Evolutionary conservation across 441 rosid genomes (phyloP), one percentile per base, ranked within the genome.

Genomic region (Croton laevigatus): DNA sequence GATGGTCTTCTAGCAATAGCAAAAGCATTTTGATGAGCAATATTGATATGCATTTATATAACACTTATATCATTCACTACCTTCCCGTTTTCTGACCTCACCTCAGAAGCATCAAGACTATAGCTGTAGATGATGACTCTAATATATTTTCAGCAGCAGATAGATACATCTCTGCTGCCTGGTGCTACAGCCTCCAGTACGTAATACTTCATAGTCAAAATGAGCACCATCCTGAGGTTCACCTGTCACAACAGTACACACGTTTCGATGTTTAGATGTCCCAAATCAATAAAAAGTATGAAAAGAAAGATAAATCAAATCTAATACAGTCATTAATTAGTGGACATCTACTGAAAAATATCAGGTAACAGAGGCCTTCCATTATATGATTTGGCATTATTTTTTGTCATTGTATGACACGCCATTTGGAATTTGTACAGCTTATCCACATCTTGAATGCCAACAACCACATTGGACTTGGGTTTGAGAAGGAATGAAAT

Each of bases 141-240:
- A 73, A 85, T 9, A 65, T 68, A 6, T 84, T 87, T 57, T 80
- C 87, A 32, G 65, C 68, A 65, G 78, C 67, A 12, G 68, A 71
- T 9, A 3, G 51, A 46, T 46, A 11, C 11, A 81, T 54, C 34
- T 81, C 83, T 8, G 79, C 83, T 88, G 44, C 44, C 44, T 40
- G 44, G 44, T 40, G 44, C 44, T 6, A 46, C 38, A 93, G 87
- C 84, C 97, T 86, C 97, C 93, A 91, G 75, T 83, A 91, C 96
- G 88, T 93, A 71, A 91, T 88, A 74, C 97, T 89, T 40, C 32
- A 97, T 97, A 0, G 94, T 78, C 82, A 93, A 82, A 63, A 80
- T 88, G 22, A 93, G 91, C 73, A 89, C 87, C 98, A 93, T 89
- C 86, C 88, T 93, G 83, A 82, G 94, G 88, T 93, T 93, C 62